Conservation (phyloP, 257 asterid species). For the Lavandula angustifolia region DNA sequence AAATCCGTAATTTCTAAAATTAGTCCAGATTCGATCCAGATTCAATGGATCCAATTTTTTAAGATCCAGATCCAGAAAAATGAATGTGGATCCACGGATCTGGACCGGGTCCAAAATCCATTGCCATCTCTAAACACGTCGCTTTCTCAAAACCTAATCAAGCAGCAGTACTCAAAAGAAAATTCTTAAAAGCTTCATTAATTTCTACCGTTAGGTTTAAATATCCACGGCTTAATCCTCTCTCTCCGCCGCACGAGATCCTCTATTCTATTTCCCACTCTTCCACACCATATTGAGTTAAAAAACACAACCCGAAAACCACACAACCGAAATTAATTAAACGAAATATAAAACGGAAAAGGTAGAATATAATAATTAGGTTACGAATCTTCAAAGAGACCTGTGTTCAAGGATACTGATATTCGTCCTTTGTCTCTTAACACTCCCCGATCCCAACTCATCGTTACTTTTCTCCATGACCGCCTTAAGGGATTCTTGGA, state of each 20-base stretch:
- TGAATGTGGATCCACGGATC: too few relatives aligned
- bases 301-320: slow-evolving; percentile 38
- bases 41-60: too few relatives aligned
- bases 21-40: too few relatives aligned
- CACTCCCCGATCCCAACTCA: slow-evolving; percentile 63
- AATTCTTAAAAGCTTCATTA: too few relatives aligned
- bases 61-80: too few relatives aligned
- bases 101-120: too few relatives aligned
- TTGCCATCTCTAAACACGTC: slow-evolving; percentile 21
- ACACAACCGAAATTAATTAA: slow-evolving; percentile 22
- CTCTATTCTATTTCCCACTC: background rate
- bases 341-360: background rate
- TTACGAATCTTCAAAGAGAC: slow-evolving; percentile 39
- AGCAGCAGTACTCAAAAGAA: background rate
- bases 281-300: slow-evolving; percentile 22
- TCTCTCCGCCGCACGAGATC: too few relatives aligned
- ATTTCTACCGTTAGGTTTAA: too few relatives aligned
- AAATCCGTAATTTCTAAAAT: too few relatives aligned
- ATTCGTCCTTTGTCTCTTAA: slow-evolving; percentile 78
- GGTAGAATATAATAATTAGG: background rate
- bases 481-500: slow-evolving; percentile 79
- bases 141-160: slow-evolving; percentile 26
- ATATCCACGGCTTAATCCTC: too few relatives aligned
- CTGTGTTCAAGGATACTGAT: slow-evolving; percentile 54
- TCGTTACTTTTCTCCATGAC: slow-evolving; percentile 74